Percentiles rank a stretch among this genome's conserved stretches.
Conservation (phyloP, 345 rosid species). For the Bruguiera sexangula region DNA sequence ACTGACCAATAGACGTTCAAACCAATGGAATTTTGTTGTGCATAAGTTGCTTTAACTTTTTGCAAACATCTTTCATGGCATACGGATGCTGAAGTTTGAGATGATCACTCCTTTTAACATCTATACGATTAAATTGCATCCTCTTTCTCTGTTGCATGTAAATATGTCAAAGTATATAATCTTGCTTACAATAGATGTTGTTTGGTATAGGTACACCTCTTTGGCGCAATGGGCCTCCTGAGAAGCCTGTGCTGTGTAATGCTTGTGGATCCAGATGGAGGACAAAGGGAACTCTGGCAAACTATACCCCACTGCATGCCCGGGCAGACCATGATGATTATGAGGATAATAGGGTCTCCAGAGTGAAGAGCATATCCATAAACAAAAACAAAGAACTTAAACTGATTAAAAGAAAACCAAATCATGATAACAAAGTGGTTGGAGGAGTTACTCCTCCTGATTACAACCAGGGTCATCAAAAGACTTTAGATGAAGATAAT, state of each 20-base stretch:
- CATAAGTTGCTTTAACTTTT: neutral
- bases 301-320: slow-evolving; percentile 78
- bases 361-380: slow-evolving; percentile 50
- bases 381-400: slow-evolving; percentile 62
- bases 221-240: slow-evolving; percentile 98
- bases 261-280: slow-evolving; percentile 99
- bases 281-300: slow-evolving; percentile 77
- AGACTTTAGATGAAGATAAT: slow-evolving; percentile 67
- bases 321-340: slow-evolving; percentile 62
- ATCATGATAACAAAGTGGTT: slow-evolving; percentile 40
- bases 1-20: no score
- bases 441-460: slow-evolving; percentile 43
- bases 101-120: neutral
- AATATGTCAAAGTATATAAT: neutral
- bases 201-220: slow-evolving; percentile 75
- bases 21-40: neutral
- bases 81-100: slow-evolving; percentile 4
- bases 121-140: neutral
- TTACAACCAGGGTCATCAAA: slow-evolving; percentile 48
- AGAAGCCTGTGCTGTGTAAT: slow-evolving; percentile 96
- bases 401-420: slow-evolving; percentile 69
- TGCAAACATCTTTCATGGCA: neutral
- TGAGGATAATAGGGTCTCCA: slow-evolving; percentile 56
- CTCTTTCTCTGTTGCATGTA: neutral
- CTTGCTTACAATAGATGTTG: slow-evolving; percentile 18